Conservation (phyloP, 495 filamentous ascomycete genomes). For the Penicillium alfredii region DNA sequence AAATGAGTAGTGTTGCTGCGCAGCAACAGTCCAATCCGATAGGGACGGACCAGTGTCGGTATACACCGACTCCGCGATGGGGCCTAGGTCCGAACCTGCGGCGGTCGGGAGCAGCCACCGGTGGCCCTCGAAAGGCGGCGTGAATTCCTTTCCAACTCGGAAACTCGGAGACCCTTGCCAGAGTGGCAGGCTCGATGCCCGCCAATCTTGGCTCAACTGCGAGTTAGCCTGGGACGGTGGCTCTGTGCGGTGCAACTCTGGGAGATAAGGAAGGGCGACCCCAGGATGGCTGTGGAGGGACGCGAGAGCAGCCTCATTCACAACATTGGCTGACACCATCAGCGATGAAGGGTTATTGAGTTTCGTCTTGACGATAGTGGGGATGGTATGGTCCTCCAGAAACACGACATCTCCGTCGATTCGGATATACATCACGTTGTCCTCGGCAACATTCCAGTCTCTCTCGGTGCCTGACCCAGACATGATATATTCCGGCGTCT, state of each 20-base stretch:
- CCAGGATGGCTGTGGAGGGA: conserved; percentile 31
- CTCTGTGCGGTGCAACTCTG: conserved; percentile 21
- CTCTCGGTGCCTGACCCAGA: conserved; percentile 11
- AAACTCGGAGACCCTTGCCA: conserved; percentile 29
- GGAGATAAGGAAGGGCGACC: conserved; percentile 33
- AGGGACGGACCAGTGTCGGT: conserved; percentile 30
- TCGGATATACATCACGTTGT: conserved; percentile 45
- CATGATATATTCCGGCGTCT: conserved; percentile 25
- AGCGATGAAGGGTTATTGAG: conserved; percentile 40
- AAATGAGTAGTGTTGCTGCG: conserved; percentile 52
- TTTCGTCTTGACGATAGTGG: conserved; percentile 47
- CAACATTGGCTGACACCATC: conserved; percentile 49
- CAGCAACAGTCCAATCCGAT: conserved; percentile 44
- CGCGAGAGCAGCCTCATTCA: conserved; percentile 38
- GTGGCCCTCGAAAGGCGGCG: conserved; percentile 23
- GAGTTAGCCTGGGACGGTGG: conserved; percentile 12
- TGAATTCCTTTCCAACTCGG: conserved; percentile 19
- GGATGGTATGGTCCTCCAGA: conserved; percentile 48
- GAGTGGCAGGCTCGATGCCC: conserved; percentile 21
- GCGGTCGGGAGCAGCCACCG: conserved; percentile 27
- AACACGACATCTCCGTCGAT: conserved; percentile 54
- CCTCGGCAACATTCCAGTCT: conserved; percentile 12
- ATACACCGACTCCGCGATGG: conserved; percentile 27
- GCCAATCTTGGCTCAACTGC: conserved; percentile 22
- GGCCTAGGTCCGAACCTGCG: conserved; percentile 20